phyloP scores from a whole-genome alignment of 2,329 filamentous ascomycete species.

The Talaromyces sp. region DNA sequence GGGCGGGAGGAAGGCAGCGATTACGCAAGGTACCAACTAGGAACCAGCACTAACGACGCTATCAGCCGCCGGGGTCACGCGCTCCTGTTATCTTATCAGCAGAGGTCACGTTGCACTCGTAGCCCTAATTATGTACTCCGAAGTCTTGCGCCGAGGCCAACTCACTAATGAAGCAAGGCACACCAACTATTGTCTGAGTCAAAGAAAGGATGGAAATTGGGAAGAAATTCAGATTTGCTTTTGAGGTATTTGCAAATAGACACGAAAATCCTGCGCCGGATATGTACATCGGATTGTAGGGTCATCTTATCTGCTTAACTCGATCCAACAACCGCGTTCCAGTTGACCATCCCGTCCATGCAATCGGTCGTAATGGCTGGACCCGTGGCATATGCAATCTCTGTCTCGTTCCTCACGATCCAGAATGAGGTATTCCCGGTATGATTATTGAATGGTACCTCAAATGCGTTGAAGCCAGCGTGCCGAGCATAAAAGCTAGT shows the following conservation, averaged over 20 bases:
- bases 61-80: neutral
- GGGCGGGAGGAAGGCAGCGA: neutral
- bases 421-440: constrained; percentile 28
- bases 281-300: neutral
- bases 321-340: constrained; percentile 38
- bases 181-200: constrained; percentile 2
- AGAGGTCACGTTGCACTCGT: constrained; percentile 4
- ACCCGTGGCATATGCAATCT: constrained; percentile 25
- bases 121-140: constrained; percentile 8
- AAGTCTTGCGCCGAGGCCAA: neutral
- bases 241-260: neutral
- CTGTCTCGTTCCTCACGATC: constrained; percentile 25
- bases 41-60: neutral
- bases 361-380: constrained; percentile 31
- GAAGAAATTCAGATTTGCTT: neutral
- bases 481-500: constrained; percentile 24
- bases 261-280: neutral
- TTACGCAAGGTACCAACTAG: neutral
- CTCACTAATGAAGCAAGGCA: neutral
- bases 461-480: constrained; percentile 32
- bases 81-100: constrained; percentile 1
- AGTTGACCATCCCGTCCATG: constrained; percentile 30
- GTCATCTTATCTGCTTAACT: constrained; percentile 21
- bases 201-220: too few relatives aligned
- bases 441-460: constrained; percentile 31